Evolutionary conservation across 371 early-diverging fungal genomes (phyloP), one percentile per base, ranked within the genome.

Genomic region (Rozella allomycis): DNA sequence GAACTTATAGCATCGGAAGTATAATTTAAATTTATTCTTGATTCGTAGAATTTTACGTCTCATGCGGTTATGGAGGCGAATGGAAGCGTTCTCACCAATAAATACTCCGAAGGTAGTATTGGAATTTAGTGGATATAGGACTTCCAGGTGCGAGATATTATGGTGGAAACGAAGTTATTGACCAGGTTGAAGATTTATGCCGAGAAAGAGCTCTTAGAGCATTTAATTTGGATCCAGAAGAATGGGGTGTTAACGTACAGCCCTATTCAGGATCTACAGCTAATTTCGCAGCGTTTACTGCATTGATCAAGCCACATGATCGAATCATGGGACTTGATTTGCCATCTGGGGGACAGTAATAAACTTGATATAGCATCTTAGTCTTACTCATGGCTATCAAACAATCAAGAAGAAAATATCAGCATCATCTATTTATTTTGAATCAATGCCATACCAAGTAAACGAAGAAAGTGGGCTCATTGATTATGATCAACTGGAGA

Each of bases 21-120:
- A 14, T 20, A 14, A 19, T 14, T 21, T 13, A 27, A 27, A 17
- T 27, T 48, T 12, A 20, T 23, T 14, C 20, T 9, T 6, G 6
- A 19, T 14, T 7, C 16, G n/a, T 12, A 55, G 31, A 55, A 53
- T 32, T 55, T 41, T 25, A 47, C 47, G 3, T 40, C 40, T 31
- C 33, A 40, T 31, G 33, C 34, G 10, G 54, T 53, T n/a, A 33
- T 50, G 31, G 42, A 45, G 23, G 50, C 41, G 18, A 38, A 35
- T 17, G 41, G 39, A 18, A 45, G 48, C 7, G 20, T 45, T 5
- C 38, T 55, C 4, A 46, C 47, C 20, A 55, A 55, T 31, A 55
- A 55, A 33, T 55, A 55, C 34, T 41, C 45, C 9, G 56, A 55
- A 35, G 55, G n/a, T n/a, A n/a, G n/a, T n/a, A n/a, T n/a, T n/a